Evolutionary conservation across 495 filamentous ascomycete species (phyloP).

Genomic region (Tetracladium setigerum): DNA sequence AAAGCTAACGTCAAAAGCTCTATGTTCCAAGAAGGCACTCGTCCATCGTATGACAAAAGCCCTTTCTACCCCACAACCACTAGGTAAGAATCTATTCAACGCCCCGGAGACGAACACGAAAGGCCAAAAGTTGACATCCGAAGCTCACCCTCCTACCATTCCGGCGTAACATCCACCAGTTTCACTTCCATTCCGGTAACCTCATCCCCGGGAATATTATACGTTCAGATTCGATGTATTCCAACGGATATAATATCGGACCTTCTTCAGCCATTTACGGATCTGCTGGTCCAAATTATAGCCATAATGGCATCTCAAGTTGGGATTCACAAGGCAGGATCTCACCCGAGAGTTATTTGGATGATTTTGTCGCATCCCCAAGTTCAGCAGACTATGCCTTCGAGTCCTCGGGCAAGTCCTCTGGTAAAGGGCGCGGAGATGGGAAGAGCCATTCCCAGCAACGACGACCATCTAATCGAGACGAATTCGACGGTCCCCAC

Average conservation of each 20-base stretch:
- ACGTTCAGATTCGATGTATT: slow-evolving; percentile 16
- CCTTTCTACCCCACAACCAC: slow-evolving; percentile 17
- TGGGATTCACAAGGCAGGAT: slow-evolving; percentile 20
- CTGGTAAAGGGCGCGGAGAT: slow-evolving; percentile 34
- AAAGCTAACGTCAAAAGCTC: slow-evolving; percentile 14
- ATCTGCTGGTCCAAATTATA: slow-evolving; percentile 16
- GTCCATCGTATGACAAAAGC: slow-evolving; percentile 10
- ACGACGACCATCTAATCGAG: slow-evolving; percentile 68
- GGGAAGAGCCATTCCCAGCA: slow-evolving; percentile 50
- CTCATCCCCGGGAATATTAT: slow-evolving; percentile 3
- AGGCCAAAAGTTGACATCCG: slow-evolving; percentile 12
- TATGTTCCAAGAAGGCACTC: slow-evolving; percentile 12
- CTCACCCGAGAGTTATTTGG: slow-evolving; percentile 23
- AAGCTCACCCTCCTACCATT: slow-evolving; percentile 14
- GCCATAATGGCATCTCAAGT: slow-evolving; percentile 10
- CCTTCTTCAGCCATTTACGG: slow-evolving; percentile 18
- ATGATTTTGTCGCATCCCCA: slow-evolving; percentile 21
- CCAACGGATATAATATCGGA: slow-evolving; percentile 16
- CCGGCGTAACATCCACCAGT: slow-evolving; percentile 10
- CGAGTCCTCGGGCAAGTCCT: slow-evolving; percentile 13
- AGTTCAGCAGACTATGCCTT: slow-evolving; percentile 20
- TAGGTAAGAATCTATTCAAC: slow-evolving; percentile 14
- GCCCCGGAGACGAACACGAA: slow-evolving; percentile 8
- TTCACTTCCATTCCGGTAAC: slow-evolving; percentile 15
- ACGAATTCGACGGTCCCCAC: slow-evolving; percentile 83